phyloP scores from a whole-genome alignment of 495 filamentous ascomycete species.

The Elasticomyces elasticus region DNA sequence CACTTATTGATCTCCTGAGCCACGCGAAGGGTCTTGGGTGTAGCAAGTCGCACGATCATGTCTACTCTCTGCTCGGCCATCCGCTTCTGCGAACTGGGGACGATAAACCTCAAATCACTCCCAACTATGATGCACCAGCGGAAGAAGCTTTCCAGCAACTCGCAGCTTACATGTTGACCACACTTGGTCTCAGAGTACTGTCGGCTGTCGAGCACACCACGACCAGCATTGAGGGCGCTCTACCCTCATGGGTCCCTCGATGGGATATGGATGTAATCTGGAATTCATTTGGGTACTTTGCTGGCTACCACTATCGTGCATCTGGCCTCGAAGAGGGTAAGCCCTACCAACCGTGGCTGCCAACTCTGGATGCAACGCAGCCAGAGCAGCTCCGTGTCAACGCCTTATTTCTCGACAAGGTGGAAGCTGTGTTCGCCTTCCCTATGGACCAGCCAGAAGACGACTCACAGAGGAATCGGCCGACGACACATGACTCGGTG shows the following conservation, averaged over 20 bases:
- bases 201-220: neutral
- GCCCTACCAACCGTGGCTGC: neutral
- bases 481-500: neutral
- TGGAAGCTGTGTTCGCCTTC: too few species aligned
- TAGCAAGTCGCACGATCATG: neutral
- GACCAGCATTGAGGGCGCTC: neutral
- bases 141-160: neutral
- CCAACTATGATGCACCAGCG: neutral
- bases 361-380: neutral
- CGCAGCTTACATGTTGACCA: neutral
- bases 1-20: neutral
- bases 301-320: neutral
- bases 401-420: neutral
- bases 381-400: neutral
- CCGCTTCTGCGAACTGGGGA: neutral
- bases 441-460: neutral
- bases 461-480: neutral
- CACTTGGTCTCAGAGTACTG: neutral
- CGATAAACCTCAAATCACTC: neutral
- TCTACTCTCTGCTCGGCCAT: neutral
- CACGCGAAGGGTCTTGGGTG: neutral
- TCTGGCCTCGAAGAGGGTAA: neutral
- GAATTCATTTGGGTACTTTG: neutral
- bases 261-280: neutral
- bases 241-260: neutral